Percentiles rank a stretch among this genome's conserved stretches.
Conservation (phyloP, 2,329 filamentous ascomycete species). For the Claviceps capensis region DNA sequence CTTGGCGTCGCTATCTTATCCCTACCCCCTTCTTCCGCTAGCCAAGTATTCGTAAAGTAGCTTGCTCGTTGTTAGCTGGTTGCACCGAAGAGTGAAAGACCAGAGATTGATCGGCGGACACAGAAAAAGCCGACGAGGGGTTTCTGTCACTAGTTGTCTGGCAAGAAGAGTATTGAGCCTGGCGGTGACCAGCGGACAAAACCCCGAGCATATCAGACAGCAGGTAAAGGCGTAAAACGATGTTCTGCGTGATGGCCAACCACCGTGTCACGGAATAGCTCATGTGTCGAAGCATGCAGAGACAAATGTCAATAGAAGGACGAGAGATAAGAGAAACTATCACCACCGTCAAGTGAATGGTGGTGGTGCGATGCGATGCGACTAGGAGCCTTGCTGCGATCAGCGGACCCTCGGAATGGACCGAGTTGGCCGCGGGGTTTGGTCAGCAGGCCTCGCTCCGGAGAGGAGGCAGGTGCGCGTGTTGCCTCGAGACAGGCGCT, state of each 20-base stretch:
- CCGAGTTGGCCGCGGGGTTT: slow-evolving; percentile 3
- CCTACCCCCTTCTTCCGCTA: background rate
- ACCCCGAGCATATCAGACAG: background rate
- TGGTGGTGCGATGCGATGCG: slow-evolving; percentile 2
- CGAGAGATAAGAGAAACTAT: background rate
- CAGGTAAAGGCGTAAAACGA: background rate
- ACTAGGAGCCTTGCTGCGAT: slow-evolving; percentile 4
- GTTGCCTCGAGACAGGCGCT: background rate
- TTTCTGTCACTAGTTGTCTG: background rate
- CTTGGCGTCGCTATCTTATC: background rate
- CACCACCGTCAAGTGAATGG: background rate
- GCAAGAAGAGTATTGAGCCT: background rate
- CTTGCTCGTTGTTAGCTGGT: background rate
- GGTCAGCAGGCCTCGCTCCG: slow-evolving; percentile 7
- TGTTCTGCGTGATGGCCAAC: background rate
- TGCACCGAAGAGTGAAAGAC: background rate
- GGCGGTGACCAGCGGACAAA: background rate
- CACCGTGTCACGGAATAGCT: slow-evolving; percentile 2
- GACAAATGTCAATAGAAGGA: background rate
- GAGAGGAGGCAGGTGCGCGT: slow-evolving; percentile 1
- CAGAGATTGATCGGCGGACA: background rate
- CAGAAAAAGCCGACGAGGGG: background rate
- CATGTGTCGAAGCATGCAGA: slow-evolving; percentile 3
- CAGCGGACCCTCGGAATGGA: slow-evolving; percentile 6
- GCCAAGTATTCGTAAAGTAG: background rate